Percentiles rank a stretch among this genome's conserved stretches.
phyloP scores from a whole-genome alignment of 306 rosid species.

The Prunus salicina region DNA sequence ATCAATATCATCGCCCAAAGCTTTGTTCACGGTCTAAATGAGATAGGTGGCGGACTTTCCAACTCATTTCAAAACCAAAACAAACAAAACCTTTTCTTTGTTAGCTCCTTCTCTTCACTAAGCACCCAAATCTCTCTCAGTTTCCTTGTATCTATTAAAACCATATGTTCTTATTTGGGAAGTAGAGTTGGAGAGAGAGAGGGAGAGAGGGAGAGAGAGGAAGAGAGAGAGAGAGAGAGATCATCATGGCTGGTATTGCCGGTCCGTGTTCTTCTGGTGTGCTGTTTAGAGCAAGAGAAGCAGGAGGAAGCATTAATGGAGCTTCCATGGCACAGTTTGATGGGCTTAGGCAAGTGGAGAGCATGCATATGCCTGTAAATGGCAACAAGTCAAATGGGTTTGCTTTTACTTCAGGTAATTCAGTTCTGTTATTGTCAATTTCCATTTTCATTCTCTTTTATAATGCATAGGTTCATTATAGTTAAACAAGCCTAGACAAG shows the following conservation, averaged over 20 bases:
- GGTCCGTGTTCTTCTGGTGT: conserved; percentile 42
- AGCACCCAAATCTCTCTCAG: conserved; percentile 17
- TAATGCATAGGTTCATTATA: not conserved
- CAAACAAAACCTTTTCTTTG: conserved; percentile 28
- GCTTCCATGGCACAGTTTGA: conserved; percentile 27
- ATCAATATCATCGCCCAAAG: conserved; percentile 29
- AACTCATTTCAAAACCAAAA: conserved; percentile 10
- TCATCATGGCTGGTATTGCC: conserved; percentile 36
- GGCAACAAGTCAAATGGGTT: conserved; percentile 20
- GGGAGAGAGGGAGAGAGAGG: not conserved
- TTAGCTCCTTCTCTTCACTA: conserved; percentile 22
- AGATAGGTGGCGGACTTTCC: conserved; percentile 32
- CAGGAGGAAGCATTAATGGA: conserved; percentile 22
- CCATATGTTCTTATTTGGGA: not conserved
- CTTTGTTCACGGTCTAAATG: conserved; percentile 16
- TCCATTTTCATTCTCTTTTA: not conserved
- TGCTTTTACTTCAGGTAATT: conserved; percentile 37
- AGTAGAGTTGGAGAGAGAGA: not conserved
- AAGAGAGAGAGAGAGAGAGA: not conserved
- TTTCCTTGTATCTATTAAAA: conserved; percentile 21
- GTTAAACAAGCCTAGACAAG: no score
- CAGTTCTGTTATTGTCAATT: not conserved
- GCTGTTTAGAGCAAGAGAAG: conserved; percentile 29
- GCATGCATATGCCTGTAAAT: conserved; percentile 20
- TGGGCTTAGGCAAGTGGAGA: conserved; percentile 42